Conservation (phyloP, 805 yeast species). For the Schizosaccharomyces lindneri region DNA sequence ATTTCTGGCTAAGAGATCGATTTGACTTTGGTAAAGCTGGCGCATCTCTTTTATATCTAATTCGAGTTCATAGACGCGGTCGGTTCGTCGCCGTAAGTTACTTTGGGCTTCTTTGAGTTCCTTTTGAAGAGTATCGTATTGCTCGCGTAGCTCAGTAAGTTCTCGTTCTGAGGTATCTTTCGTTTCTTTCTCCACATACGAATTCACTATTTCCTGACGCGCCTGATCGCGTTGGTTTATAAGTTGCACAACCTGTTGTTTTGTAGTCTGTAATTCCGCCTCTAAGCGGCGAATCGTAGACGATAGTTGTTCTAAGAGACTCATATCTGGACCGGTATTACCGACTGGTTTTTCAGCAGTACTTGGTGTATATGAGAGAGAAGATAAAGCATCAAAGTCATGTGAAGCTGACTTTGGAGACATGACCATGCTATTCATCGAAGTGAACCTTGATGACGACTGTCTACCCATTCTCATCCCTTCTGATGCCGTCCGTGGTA, state of each 20-base stretch:
- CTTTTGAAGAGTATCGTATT: neutral
- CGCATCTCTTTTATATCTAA: slow-evolving; percentile 1
- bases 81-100: neutral
- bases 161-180: neutral
- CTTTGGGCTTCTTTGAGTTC: neutral
- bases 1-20: neutral
- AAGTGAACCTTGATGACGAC: neutral
- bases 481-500: neutral
- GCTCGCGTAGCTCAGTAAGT: neutral
- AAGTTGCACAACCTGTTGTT: neutral
- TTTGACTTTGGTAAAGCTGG: neutral
- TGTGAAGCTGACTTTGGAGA: neutral
- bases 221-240: neutral
- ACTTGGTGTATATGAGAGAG: neutral
- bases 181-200: neutral
- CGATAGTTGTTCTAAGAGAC: neutral
- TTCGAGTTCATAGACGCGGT: neutral
- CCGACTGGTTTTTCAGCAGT: neutral
- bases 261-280: neutral
- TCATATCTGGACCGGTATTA: neutral
- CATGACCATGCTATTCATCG: neutral
- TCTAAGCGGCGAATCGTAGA: neutral
- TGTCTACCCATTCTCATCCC: neutral
- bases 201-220: neutral
- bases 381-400: neutral